phyloP scores from a whole-genome alignment of 164 flowering plant genomes.

The Vitis labrusca region DNA sequence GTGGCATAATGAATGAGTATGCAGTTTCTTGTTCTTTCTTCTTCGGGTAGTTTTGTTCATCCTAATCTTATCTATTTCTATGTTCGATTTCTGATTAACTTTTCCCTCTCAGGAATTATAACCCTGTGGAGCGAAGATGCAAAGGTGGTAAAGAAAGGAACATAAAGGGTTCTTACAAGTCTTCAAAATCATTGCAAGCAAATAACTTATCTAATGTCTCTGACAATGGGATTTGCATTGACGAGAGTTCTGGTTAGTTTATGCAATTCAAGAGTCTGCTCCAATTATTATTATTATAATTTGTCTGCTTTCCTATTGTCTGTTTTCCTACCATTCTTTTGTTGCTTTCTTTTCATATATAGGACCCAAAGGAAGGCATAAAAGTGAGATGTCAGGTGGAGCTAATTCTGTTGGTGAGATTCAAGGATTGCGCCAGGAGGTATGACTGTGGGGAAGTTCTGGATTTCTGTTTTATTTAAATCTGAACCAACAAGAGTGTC shows the following conservation, averaged over 20 bases:
- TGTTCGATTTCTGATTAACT: neutral
- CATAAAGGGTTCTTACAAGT: conserved; percentile 44
- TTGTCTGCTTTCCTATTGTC: neutral
- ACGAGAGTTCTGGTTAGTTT: conserved; percentile 44
- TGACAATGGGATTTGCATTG: conserved; percentile 27
- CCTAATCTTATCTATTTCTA: neutral
- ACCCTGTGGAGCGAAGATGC: conserved; percentile 82
- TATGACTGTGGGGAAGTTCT: conserved; percentile 4
- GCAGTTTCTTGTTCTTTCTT: conserved; percentile 8
- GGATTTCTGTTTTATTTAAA: too few species aligned
- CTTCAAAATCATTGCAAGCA: conserved; percentile 63
- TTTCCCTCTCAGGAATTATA: conserved; percentile 57
- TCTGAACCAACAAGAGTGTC: too few species aligned
- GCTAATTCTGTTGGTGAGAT: conserved; percentile 37
- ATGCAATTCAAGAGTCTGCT: neutral
- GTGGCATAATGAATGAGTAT: conserved; percentile 92
- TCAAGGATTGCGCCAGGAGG: conserved; percentile 64
- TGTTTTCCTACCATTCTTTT: neutral
- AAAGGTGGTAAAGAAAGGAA: conserved; percentile 65
- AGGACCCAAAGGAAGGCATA: conserved; percentile 45
- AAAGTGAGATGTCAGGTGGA: conserved; percentile 21
- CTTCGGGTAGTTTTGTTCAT: neutral
- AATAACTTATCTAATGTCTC: conserved; percentile 41
- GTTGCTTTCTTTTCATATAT: neutral
- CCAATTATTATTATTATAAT: neutral